Base-by-base conservation (phyloP, 179 eudicot genomes). In the Vitellaria paradoxa region DNA sequence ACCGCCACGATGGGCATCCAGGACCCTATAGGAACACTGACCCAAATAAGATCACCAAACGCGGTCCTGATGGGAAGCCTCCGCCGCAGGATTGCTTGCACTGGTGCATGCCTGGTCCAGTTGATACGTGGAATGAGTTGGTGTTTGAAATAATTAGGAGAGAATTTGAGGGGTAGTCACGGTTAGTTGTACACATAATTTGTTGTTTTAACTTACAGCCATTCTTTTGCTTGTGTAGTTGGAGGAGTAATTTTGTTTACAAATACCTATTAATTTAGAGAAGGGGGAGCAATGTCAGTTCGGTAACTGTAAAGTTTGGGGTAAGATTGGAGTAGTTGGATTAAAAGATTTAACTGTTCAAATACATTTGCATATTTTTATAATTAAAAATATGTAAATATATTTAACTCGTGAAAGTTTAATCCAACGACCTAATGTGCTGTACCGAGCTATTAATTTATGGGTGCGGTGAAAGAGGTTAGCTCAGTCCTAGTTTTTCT, bases 101-200 rank as follows among this genome's bases (percentile, higher is more conserved):
- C 76, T 93, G 98, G 98, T 93, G 98, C 81, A 90, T 93, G 97
- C 98, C 98, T 0, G 98, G 98, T 45, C 95, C 95, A 4, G 88
- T 89, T 75, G 98, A 93, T 78, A 89, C 91, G 40, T 93, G 95
- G 98, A 92, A 93, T 70, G 98, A 93, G 81, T 69, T 93, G 49
- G 82, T 93, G 75, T 81, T 89, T 73, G 98, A 93, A 80, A 79
- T 88, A 18, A 88, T 93, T 46, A 84, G 92, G 73, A 86, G 92
- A 79, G 93, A 93, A 62, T 91, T 79, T 70, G 86, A 84, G 47
- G 65, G 81, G 74, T 64, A 76, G 40, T 23, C 70, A 72, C 42
- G 72, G 77, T 53, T 72, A 71, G 52, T 65, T 42, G 30, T 40
- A n/a, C 60, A 17, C 46, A 3, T 42, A 9, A 24, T n/a, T 68